phyloP scores from a whole-genome alignment of 1,284 basidiomycete genomes.

The Malassezia restricta region DNA sequence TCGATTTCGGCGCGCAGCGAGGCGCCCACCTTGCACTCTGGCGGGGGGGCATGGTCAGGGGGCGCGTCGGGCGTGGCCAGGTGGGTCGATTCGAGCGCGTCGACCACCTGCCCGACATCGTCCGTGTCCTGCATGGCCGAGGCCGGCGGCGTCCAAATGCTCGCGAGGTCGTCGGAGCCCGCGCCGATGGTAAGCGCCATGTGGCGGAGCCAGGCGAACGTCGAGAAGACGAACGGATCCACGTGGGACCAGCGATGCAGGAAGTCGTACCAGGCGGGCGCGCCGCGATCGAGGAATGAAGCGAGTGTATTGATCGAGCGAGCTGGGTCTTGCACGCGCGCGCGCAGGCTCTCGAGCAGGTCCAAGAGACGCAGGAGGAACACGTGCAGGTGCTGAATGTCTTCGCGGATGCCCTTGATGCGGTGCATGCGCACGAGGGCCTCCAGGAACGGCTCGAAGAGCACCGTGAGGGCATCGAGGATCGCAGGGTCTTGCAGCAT shows the following conservation, averaged over 20 bases:
- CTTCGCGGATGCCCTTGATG: constrained; percentile 24
- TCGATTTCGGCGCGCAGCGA: constrained; percentile 53
- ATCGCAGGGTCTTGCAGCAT: constrained; percentile 34
- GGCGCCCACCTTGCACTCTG: constrained; percentile 6
- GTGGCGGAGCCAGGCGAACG: constrained; percentile 39
- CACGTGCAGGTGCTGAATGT: constrained; percentile 21
- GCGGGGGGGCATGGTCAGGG: not conserved
- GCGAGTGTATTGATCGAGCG: constrained; percentile 32
- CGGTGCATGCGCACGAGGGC: constrained; percentile 30
- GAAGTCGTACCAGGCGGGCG: constrained; percentile 28
- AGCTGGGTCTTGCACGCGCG: constrained; percentile 35
- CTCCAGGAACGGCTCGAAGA: constrained; percentile 36
- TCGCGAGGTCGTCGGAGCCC: constrained; percentile 28
- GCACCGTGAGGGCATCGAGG: constrained; percentile 21
- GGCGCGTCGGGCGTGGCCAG: constrained; percentile 5
- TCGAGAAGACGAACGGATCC: constrained; percentile 28
- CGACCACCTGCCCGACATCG: constrained; percentile 16
- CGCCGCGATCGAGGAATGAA: constrained; percentile 33
- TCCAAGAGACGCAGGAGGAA: constrained; percentile 30
- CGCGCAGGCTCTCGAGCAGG: constrained; percentile 31
- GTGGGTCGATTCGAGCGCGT: constrained; percentile 1
- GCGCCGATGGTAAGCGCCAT: constrained; percentile 31
- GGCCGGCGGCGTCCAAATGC: constrained; percentile 29
- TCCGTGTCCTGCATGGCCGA: constrained; percentile 11
- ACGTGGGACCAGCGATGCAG: constrained; percentile 22